Evolutionary conservation across 129 eudicot genomes (phyloP).

Genomic region (Chrysanthemum seticuspe): DNA sequence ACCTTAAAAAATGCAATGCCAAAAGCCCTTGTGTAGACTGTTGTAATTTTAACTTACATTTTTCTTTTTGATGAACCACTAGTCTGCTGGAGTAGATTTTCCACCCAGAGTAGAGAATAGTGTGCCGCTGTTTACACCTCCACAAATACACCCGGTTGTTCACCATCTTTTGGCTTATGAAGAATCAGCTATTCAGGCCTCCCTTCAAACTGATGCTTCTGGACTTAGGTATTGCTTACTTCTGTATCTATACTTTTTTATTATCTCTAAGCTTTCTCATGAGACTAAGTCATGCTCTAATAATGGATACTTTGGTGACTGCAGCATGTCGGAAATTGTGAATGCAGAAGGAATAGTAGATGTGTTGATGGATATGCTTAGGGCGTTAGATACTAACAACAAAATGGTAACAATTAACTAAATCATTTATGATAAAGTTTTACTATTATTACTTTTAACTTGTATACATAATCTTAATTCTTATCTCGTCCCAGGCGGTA

Average conservation of each 20-base stretch:
- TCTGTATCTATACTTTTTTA: too few species aligned
- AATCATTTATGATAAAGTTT: neutral
- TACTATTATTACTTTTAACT: neutral
- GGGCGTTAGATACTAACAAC: slow-evolving; percentile 69
- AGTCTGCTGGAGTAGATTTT: slow-evolving; percentile 89
- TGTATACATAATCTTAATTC: neutral
- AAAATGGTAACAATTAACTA: slow-evolving; percentile 39
- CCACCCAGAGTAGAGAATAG: slow-evolving; percentile 84
- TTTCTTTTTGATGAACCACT: slow-evolving; percentile 13
- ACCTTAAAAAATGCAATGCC: too few species aligned
- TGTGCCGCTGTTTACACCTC: slow-evolving; percentile 89
- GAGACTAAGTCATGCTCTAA: neutral
- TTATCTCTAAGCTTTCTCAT: too few species aligned
- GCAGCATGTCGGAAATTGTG: slow-evolving; percentile 79
- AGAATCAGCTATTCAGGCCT: slow-evolving; percentile 82
- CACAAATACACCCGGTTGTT: slow-evolving; percentile 74
- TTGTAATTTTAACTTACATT: neutral
- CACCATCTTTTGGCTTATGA: slow-evolving; percentile 51
- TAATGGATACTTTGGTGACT: neutral
- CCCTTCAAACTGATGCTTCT: slow-evolving; percentile 71
- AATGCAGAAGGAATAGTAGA: slow-evolving; percentile 87
- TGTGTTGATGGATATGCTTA: slow-evolving; percentile 82
- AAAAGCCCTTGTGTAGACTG: too few species aligned
- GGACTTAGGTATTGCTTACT: slow-evolving; percentile 59
- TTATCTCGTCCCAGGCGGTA: slow-evolving; percentile 40